These are phyloP conservation scores for Eustoma russellianum DNA, from an alignment of 257 asterid genomes.

Conservation along the genomic window DNA sequence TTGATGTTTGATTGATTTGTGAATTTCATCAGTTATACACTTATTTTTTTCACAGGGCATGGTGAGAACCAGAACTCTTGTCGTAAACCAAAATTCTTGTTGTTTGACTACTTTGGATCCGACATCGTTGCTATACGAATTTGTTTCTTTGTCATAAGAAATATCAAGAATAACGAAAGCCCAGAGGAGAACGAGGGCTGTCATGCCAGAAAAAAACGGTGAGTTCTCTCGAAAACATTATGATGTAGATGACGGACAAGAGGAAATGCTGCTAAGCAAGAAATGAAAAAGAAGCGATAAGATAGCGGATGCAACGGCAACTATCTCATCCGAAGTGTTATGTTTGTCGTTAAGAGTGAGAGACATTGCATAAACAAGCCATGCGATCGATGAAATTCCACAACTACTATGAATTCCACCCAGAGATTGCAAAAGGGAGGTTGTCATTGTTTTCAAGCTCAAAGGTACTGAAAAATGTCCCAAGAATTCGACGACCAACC, in stretches of 20 bases:
- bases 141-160: slow-evolving; percentile 7
- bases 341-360: slow-evolving; percentile 30
- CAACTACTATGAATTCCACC: slow-evolving; percentile 62
- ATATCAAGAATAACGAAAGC: slow-evolving; percentile 26
- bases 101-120: slow-evolving; percentile 7
- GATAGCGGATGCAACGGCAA: slow-evolving; percentile 30
- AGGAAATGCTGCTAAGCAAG: slow-evolving; percentile 44
- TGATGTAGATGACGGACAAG: slow-evolving; percentile 65
- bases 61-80: too few species aligned
- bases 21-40: too few species aligned
- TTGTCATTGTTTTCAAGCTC: slow-evolving; percentile 31
- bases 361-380: slow-evolving; percentile 39
- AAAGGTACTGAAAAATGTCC: slow-evolving; percentile 43
- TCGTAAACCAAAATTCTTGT: slow-evolving; percentile 47
- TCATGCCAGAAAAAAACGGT: slow-evolving; percentile 52
- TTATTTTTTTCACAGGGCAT: too few species aligned
- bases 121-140: not conserved
- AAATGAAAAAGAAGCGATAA: slow-evolving; percentile 35
- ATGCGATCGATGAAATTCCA: slow-evolving; percentile 45
- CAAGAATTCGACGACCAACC: slow-evolving; percentile 38
- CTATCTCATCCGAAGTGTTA: slow-evolving; percentile 31
- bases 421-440: slow-evolving; percentile 40
- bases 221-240: slow-evolving; percentile 49
- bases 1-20: too few species aligned
- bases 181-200: slow-evolving; percentile 39